These are phyloP conservation scores for Aspergillus fijiensis DNA, from an alignment of 2,329 filamentous ascomycete species.

Conservation along the genomic window DNA sequence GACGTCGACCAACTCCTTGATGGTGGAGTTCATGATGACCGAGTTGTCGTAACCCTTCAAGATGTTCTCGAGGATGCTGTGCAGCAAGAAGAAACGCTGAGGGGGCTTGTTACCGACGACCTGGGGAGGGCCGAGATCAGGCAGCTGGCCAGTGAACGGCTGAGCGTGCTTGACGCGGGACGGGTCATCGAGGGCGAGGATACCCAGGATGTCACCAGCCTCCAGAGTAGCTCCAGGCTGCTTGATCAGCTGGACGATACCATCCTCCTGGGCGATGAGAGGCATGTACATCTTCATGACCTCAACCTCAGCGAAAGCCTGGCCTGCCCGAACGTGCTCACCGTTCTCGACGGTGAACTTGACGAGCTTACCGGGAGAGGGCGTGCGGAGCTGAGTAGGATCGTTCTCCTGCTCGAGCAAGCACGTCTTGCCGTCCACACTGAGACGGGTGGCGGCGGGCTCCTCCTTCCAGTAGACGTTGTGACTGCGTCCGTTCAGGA, in stretches of 20 bases:
- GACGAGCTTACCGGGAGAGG: constrained; percentile 94
- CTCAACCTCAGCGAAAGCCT: constrained; percentile 94
- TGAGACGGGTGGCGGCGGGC: constrained; percentile 89
- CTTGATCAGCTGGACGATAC: constrained; percentile 97
- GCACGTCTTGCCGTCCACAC: constrained; percentile 97
- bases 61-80: constrained; percentile 80
- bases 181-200: constrained; percentile 90
- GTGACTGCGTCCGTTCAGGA: constrained; percentile 90
- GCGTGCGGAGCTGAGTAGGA: constrained; percentile 91
- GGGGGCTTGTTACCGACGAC: constrained; percentile 88
- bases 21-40: constrained; percentile 83
- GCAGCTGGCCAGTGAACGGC: constrained; percentile 87
- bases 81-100: constrained; percentile 77
- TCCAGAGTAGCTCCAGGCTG: constrained; percentile 97
- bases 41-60: constrained; percentile 95
- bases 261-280: constrained; percentile 88
- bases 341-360: constrained; percentile 97
- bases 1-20: constrained; percentile 87
- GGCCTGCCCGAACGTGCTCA: constrained; percentile 84
- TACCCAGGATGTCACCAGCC: constrained; percentile 97
- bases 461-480: constrained; percentile 99
- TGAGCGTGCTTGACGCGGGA: constrained; percentile 95
- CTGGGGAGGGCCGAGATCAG: constrained; percentile 80
- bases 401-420: constrained; percentile 98
- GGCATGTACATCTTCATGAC: constrained; percentile 99